A percentile compares a stretch with the other conserved stretches of the same genome.
phyloP scores from a whole-genome alignment of 345 rosid species.

The Lepidium africanum region DNA sequence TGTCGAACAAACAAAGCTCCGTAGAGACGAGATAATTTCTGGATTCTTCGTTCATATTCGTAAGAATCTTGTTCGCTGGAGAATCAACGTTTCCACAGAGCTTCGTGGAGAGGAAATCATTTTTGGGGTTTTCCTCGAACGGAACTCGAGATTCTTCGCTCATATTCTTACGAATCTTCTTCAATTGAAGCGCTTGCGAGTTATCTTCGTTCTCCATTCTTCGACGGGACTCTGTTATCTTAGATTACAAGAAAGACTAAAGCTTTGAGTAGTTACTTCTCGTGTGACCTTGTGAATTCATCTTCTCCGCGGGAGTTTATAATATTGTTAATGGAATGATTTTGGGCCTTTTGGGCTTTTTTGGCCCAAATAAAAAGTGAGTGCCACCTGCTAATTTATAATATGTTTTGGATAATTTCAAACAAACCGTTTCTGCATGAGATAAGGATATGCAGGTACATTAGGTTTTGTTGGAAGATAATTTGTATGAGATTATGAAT shows the following conservation, averaged over 20 bases:
- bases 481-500: no score
- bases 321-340: no score
- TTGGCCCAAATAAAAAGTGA: not conserved
- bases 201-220: no score
- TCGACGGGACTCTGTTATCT: not conserved
- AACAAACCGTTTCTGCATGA: no score
- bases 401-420: no score
- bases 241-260: not conserved
- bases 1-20: not conserved
- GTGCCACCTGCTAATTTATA: not conserved
- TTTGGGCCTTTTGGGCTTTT: not conserved
- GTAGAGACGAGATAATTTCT: not conserved
- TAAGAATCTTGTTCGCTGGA: no score
- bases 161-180: not conserved
- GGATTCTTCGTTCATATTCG: no score
- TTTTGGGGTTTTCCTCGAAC: no score
- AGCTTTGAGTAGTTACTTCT: not conserved
- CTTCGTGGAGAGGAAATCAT: not conserved
- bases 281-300: not conserved
- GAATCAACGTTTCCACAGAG: not conserved
- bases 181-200: not conserved
- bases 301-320: not conserved
- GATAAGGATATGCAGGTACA: no score
- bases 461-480: no score
- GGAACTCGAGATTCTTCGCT: not conserved